Conservation (phyloP, 139 green algal genomes). For the Raphidocelis subcapitata region DNA sequence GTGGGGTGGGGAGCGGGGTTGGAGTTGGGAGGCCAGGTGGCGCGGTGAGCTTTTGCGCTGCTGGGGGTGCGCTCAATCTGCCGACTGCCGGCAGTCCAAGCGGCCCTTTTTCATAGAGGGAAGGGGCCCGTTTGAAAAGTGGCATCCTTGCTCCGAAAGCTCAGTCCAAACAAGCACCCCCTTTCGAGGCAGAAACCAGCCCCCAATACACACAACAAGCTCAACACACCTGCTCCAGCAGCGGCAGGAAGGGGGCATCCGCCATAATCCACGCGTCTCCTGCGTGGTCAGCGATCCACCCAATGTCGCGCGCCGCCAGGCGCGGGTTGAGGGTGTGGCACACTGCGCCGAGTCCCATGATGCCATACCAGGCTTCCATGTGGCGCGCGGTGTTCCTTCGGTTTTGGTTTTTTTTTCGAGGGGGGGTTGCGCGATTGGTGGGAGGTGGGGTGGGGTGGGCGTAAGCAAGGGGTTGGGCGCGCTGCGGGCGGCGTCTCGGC, state of each 20-base stretch:
- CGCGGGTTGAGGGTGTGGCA: slow-evolving; percentile 58
- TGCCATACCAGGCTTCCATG: slow-evolving; percentile 72
- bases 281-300: slow-evolving; percentile 21
- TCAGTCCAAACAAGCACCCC: not conserved
- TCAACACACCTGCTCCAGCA: slow-evolving; percentile 42
- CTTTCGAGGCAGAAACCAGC: no score
- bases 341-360: slow-evolving; percentile 55
- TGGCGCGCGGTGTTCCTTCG: slow-evolving; percentile 67
- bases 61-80: no score
- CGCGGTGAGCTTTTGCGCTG: no score
- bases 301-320: slow-evolving; percentile 12
- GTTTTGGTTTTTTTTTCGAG: no score
- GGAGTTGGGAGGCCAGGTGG: no score
- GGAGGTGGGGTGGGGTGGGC: no score
- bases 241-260: slow-evolving; percentile 43
- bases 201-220: no score
- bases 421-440: no score
- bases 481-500: no score
- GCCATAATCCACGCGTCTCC: slow-evolving; percentile 42
- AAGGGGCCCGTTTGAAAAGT: no score
- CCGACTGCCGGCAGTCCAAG: not conserved
- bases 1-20: no score
- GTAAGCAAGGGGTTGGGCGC: no score
- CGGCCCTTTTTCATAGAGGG: not conserved
- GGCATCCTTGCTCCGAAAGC: not conserved